Evolutionary conservation across 768 basidiomycete species (phyloP).

Genomic region (Agaricus sinodeliciosus): DNA sequence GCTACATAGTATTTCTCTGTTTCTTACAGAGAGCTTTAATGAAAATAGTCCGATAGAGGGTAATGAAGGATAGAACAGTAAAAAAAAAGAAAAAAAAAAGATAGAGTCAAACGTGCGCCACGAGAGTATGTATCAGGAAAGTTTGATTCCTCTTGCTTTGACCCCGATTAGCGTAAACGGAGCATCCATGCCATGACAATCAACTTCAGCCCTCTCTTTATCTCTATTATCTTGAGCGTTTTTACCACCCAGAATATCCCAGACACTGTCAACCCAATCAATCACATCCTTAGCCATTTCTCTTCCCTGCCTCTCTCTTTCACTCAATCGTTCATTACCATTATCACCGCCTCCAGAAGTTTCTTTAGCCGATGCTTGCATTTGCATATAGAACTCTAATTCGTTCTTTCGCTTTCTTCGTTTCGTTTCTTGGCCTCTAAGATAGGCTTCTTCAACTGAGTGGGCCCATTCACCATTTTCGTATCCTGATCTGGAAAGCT

Average conservation of each 20-base stretch:
- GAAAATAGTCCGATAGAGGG: too few species aligned
- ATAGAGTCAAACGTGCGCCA: neutral
- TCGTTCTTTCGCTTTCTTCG: constrained; percentile 38
- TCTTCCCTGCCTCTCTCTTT: constrained; percentile 33
- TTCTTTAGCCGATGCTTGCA: neutral
- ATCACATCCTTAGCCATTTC: constrained; percentile 42
- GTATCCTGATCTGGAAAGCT: constrained; percentile 56
- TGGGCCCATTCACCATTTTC: constrained; percentile 70
- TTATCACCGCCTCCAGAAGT: neutral
- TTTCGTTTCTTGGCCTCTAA: constrained; percentile 40
- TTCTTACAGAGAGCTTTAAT: too few species aligned
- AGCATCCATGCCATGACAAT: neutral
- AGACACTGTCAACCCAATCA: constrained; percentile 42
- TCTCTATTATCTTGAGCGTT: neutral
- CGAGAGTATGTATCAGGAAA: neutral
- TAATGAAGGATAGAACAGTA: neutral
- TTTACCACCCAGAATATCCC: neutral
- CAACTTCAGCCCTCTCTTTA: neutral
- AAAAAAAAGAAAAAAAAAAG: neutral
- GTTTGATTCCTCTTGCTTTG: neutral
- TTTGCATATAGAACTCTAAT: neutral
- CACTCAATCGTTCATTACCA: constrained; percentile 29
- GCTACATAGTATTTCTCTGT: too few species aligned
- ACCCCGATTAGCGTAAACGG: neutral
- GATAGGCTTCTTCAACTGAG: constrained; percentile 53